phyloP scores from a whole-genome alignment of 2,329 filamentous ascomycete species.

The Peltaster fructicola region DNA sequence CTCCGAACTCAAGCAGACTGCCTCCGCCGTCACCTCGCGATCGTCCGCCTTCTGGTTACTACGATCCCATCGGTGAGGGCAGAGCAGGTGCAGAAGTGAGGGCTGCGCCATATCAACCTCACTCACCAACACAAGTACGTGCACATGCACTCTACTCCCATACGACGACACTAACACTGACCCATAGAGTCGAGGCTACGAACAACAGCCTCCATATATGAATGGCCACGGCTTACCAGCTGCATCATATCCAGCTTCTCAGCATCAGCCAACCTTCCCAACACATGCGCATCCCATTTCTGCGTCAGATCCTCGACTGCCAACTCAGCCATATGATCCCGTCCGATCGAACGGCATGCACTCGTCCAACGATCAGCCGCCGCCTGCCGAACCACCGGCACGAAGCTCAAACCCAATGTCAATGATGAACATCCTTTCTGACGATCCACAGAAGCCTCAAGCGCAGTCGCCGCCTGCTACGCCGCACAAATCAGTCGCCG shows the following conservation, averaged over 20 bases:
- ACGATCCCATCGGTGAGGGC: constrained; percentile 32
- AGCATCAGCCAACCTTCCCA: background rate
- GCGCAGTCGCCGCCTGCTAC: constrained; percentile 5
- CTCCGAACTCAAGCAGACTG: constrained; percentile 21
- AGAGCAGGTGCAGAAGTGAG: constrained; percentile 20
- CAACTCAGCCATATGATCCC: constrained; percentile 13
- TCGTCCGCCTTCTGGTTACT: constrained; percentile 27
- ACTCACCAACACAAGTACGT: constrained; percentile 15
- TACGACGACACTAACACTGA: constrained; percentile 2
- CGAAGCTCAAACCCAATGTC: constrained; percentile 80
- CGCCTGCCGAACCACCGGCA: constrained; percentile 18
- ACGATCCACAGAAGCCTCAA: constrained; percentile 24
- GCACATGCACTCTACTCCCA: background rate
- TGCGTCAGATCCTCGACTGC: constrained; percentile 1
- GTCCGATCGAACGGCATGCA: constrained; percentile 14
- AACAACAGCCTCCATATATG: too few relatives aligned
- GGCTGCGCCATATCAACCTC: constrained; percentile 22
- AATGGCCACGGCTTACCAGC: too few relatives aligned
- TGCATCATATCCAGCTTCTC: too few relatives aligned
- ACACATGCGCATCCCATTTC: too few relatives aligned
- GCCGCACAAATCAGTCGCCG: constrained; percentile 5
- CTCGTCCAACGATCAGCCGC: constrained; percentile 11
- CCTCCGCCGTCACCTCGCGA: constrained; percentile 19
- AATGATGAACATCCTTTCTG: constrained; percentile 85
- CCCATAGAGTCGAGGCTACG: too few relatives aligned